Percentiles rank a stretch among this genome's conserved stretches.
phyloP scores from a whole-genome alignment of 148 eudicot genomes.

The Rhododendron simsii region DNA sequence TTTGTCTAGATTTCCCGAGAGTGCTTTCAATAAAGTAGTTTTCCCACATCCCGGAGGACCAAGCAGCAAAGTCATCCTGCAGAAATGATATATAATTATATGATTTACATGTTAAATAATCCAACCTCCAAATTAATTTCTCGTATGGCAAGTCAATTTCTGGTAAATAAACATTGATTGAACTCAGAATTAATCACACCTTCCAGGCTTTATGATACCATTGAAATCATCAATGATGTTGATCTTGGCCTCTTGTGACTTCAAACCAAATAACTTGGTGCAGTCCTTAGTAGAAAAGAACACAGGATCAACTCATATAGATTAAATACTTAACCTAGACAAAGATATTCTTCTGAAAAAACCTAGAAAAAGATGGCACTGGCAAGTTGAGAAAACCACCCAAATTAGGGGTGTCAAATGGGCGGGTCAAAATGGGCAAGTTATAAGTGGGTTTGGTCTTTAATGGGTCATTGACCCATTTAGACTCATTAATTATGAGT shows the following conservation, averaged over 20 bases:
- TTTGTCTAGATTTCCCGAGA: constrained; percentile 55
- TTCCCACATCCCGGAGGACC: constrained; percentile 83
- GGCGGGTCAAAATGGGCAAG: too few relatives aligned
- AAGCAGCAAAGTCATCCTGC: constrained; percentile 64
- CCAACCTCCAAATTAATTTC: neutral
- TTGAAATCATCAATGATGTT: constrained; percentile 51
- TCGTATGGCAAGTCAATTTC: neutral
- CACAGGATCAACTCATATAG: neutral
- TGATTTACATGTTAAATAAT: neutral
- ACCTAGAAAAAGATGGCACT: too few relatives aligned
- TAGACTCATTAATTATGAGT: too few relatives aligned
- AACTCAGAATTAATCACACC: constrained; percentile 25
- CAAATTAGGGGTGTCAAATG: too few relatives aligned
- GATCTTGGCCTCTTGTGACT: constrained; percentile 18
- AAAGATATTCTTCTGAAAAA: too few relatives aligned
- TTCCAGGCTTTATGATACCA: constrained; percentile 72
- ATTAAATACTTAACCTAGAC: too few relatives aligned
- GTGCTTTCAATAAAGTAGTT: constrained; percentile 59
- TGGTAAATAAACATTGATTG: neutral
- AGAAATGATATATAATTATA: neutral
- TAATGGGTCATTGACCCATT: too few relatives aligned
- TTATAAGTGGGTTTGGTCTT: too few relatives aligned
- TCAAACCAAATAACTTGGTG: constrained; percentile 7
- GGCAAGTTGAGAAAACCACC: neutral
- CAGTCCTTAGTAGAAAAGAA: constrained; percentile 25